Evolutionary conservation across 2,329 filamentous ascomycete species (phyloP).

Genomic region (Colletotrichum eleusines): DNA sequence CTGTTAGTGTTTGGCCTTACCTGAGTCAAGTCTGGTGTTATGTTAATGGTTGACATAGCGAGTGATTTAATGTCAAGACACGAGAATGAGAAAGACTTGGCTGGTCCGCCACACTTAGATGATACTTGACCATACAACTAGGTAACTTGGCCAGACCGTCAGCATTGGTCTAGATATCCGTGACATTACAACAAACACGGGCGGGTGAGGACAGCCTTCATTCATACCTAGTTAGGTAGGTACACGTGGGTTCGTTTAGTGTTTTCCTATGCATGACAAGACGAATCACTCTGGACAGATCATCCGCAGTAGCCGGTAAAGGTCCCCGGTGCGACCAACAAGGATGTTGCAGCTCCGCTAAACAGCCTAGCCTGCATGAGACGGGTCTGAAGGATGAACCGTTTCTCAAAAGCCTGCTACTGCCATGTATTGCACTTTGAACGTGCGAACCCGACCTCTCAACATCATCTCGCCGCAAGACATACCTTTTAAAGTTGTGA

Average conservation of each 20-base stretch:
- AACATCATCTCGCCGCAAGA: not conserved
- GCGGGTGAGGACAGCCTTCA: not conserved
- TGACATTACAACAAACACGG: not conserved
- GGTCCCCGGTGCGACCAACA: not conserved
- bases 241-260: not conserved
- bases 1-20: too few species aligned
- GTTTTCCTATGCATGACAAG: conserved; percentile 1
- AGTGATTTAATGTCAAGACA: not conserved
- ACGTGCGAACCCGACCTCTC: not conserved
- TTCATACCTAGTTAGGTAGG: too few species aligned
- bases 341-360: conserved; percentile 4
- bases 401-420: not conserved
- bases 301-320: not conserved
- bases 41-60: too few species aligned
- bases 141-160: not conserved
- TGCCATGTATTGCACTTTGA: too few species aligned
- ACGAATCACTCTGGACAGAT: not conserved
- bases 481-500: not conserved
- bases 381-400: not conserved
- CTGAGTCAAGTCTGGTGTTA: too few species aligned
- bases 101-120: not conserved
- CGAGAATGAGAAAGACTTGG: not conserved
- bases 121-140: not conserved
- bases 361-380: not conserved
- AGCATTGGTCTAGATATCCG: not conserved